Evolutionary conservation across 2,329 filamentous ascomycete genomes (phyloP), one percentile per base, ranked within the genome.

Genomic region (Trichoderma atroviride): DNA sequence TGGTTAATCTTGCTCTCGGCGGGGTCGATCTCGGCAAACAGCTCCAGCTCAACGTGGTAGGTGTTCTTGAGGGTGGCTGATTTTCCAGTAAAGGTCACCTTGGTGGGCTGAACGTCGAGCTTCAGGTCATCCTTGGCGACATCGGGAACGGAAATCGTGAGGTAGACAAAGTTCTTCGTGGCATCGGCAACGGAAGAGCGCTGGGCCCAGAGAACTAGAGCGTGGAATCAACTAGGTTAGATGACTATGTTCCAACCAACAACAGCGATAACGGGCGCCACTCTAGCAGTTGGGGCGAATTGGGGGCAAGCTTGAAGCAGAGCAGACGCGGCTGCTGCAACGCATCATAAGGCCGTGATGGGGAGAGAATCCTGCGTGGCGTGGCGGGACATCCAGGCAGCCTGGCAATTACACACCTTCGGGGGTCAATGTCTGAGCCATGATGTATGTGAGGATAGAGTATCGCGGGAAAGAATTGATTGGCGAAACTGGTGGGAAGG

Each of bases 151-250:
- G 89, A 88, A 83, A 99, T 93, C 79, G 93, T 96, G 74, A 99
- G 88, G 86, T 94, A 97, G 86, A 99, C 85, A 84, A 93, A 92
- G 88, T 99, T 99, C 86, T 94, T 96, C 80, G 90, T 87, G 69
- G 92, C 80, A 68, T 97, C 94, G 74, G 85, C 85, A 75, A 82
- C 85, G 78, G 91, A 96, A 58, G 95, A 98, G 86, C 96, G 94
- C 86, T 99, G 96, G 74, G 96, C 95, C 96, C 96, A 99, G 82
- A 94, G 92, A 76, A 99, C 96, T 98, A 77, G 70, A 66, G 37
- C 16, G 53, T 19, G 33, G 22, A 68, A 19, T 31, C 50, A 13
- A 14, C 57, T 57, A 50, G 24, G 56, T 59, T 50, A 53, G 47
- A 60, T 35, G 40, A 19, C 35, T 14, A 16, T 40, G 9, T 35